These are phyloP conservation scores for Cenococcum geophilum DNA, from an alignment of 495 filamentous ascomycete genomes.

Conservation along the genomic window DNA sequence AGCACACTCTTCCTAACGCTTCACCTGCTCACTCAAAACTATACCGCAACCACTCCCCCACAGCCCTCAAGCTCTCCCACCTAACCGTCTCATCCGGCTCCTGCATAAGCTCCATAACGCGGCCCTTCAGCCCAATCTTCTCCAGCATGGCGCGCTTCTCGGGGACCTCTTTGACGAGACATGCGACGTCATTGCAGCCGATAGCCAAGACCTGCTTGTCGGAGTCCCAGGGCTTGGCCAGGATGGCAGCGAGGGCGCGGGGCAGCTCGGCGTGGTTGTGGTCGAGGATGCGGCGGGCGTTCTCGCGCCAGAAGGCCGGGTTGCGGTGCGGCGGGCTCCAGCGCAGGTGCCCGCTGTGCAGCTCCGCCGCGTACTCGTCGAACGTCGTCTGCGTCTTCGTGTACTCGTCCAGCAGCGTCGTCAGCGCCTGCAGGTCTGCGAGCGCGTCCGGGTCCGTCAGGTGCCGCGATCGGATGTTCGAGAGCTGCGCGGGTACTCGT, in stretches of 20 bases:
- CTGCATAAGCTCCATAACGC: slow-evolving; percentile 94
- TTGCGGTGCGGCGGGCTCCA: slow-evolving; percentile 96
- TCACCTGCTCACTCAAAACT: slow-evolving; percentile 24
- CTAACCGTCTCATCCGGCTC: slow-evolving; percentile 83
- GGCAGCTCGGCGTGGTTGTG: slow-evolving; percentile 70
- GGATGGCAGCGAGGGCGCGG: slow-evolving; percentile 78
- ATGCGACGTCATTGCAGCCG: slow-evolving; percentile 89
- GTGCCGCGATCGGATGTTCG: slow-evolving; percentile 75
- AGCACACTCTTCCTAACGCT: neutral
- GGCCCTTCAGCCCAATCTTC: slow-evolving; percentile 80
- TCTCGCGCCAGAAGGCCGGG: slow-evolving; percentile 86
- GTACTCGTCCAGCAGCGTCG: slow-evolving; percentile 80
- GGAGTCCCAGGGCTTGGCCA: slow-evolving; percentile 77
- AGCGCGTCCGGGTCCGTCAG: slow-evolving; percentile 82
- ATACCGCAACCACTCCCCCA: slow-evolving; percentile 91
- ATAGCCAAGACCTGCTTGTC: slow-evolving; percentile 96
- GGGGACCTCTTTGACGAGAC: slow-evolving; percentile 81
- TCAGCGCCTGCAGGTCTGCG: slow-evolving; percentile 72
- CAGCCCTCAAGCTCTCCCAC: slow-evolving; percentile 90
- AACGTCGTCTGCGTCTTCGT: slow-evolving; percentile 96
- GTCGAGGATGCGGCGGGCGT: slow-evolving; percentile 88
- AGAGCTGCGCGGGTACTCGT: slow-evolving; percentile 71
- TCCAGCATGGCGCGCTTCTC: slow-evolving; percentile 78
- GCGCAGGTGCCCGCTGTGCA: slow-evolving; percentile 80
- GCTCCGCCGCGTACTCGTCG: slow-evolving; percentile 87